A percentile compares a stretch with the other conserved stretches of the same genome.
Evolutionary conservation across 768 basidiomycete genomes (phyloP).

Genomic region (Hemileccinum impolitum): DNA sequence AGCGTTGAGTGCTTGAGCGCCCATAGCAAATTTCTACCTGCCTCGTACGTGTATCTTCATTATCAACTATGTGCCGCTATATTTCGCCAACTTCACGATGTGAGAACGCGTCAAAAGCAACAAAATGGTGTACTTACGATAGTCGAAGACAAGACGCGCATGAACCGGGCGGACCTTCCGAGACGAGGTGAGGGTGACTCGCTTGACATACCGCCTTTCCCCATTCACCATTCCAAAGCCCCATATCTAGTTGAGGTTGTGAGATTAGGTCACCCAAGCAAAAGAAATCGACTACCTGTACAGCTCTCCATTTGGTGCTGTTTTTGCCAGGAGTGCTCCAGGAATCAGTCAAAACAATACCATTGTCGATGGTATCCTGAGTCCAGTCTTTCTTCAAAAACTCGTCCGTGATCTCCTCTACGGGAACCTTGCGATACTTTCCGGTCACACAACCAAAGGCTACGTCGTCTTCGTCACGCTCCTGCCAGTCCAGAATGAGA

Average conservation of each 20-base stretch:
- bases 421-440: conserved; percentile 49
- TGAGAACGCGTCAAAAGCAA: conserved; percentile 11
- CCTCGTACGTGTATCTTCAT: too few species aligned
- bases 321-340: conserved; percentile 66
- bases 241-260: conserved; percentile 42
- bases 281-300: conserved; percentile 46
- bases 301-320: conserved; percentile 54
- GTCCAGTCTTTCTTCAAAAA: conserved; percentile 43
- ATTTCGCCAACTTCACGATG: conserved; percentile 15
- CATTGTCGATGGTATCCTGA: conserved; percentile 36
- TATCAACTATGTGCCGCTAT: conserved; percentile 8
- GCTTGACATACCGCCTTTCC: conserved; percentile 58
- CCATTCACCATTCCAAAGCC: conserved; percentile 59
- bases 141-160: conserved; percentile 61
- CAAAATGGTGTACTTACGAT: conserved; percentile 42
- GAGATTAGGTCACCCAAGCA: background rate
- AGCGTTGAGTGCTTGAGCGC: too few species aligned
- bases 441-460: conserved; percentile 51
- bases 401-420: conserved; percentile 44
- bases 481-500: conserved; percentile 53
- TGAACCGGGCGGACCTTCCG: conserved; percentile 53
- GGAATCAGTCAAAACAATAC: conserved; percentile 35
- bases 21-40: too few species aligned
- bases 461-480: conserved; percentile 46
- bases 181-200: conserved; percentile 61